phyloP scores from a whole-genome alignment of 106 monocot species.

The Posidonia australis region DNA sequence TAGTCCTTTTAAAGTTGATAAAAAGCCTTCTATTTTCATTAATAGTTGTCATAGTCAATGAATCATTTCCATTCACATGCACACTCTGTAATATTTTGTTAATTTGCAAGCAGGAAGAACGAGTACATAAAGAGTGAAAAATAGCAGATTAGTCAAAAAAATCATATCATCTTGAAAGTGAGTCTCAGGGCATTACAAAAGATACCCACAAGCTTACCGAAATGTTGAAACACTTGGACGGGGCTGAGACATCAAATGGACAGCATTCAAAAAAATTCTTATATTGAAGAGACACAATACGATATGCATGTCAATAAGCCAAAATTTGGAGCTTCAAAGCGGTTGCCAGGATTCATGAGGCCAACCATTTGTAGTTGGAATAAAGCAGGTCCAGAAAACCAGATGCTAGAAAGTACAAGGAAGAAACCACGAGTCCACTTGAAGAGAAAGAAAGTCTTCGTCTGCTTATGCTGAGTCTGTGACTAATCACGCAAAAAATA shows the following conservation, averaged over 20 bases:
- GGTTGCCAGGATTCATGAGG: constrained; percentile 8
- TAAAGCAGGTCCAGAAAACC: background rate
- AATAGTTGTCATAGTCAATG: too few species aligned
- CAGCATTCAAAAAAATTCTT: background rate
- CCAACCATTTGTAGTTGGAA: constrained; percentile 4
- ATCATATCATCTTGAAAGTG: background rate
- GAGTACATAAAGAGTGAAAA: background rate
- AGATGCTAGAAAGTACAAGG: background rate
- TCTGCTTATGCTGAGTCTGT: constrained; percentile 1
- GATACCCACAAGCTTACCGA: background rate
- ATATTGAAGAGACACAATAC: background rate
- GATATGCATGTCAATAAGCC: background rate
- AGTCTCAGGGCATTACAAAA: constrained; percentile 3
- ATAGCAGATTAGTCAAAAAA: constrained; percentile 1
- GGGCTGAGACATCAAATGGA: background rate
- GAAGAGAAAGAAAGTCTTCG: constrained; percentile 3
- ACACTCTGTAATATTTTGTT: background rate
- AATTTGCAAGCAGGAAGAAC: background rate
- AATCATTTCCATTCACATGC: too few species aligned
- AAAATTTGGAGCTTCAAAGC: background rate
- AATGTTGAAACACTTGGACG: background rate
- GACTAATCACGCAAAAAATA: background rate
- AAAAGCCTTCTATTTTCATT: too few species aligned
- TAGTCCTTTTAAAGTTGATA: too few species aligned
- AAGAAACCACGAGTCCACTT: background rate